Percentiles rank a stretch among this genome's conserved stretches.
These are phyloP conservation scores for Phragmites australis DNA, from an alignment of 176 grass and related monocot species.

Conservation along the genomic window DNA sequence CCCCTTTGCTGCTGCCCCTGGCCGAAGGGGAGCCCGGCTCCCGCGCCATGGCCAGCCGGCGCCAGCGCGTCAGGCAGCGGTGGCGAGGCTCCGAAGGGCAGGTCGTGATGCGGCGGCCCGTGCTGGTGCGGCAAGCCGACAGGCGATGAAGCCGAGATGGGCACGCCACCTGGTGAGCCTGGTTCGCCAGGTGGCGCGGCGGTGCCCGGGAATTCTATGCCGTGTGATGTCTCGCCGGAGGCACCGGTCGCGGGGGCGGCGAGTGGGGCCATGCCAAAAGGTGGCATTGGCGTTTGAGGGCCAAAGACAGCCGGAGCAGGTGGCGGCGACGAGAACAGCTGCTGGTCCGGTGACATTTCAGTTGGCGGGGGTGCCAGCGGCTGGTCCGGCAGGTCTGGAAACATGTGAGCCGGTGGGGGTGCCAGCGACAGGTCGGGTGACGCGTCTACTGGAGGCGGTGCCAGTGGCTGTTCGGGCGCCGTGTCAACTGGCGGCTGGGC, in stretches of 20 bases:
- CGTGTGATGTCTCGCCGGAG: conserved; percentile 4
- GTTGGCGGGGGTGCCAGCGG: conserved; percentile 14
- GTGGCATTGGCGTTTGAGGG: conserved; percentile 24
- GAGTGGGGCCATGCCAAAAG: conserved; percentile 19
- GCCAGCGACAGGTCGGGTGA: not conserved
- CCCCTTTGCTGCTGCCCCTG: conserved; percentile 33
- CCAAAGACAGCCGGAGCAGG: not conserved
- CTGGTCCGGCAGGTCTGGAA: conserved; percentile 6
- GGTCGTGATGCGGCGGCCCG: conserved; percentile 25
- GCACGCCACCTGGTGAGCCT: not conserved
- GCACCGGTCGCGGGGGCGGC: not conserved
- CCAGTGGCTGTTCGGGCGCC: conserved; percentile 11
- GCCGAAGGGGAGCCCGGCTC: conserved; percentile 30
- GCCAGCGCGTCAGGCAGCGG: conserved; percentile 34
- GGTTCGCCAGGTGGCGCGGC: conserved; percentile 7
- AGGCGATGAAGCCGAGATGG: conserved; percentile 30
- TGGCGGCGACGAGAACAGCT: conserved; percentile 34
- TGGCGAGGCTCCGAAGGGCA: conserved; percentile 30
- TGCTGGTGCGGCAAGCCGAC: conserved; percentile 17
- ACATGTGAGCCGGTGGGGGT: conserved; percentile 9
- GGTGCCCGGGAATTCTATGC: not conserved
- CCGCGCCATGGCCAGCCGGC: conserved; percentile 31
- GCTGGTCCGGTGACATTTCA: conserved; percentile 15
- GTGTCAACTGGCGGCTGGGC: conserved; percentile 27
- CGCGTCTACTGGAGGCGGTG: conserved; percentile 6